Conservation (phyloP, 257 asterid genomes). For the Fraxinus quadrangulata region DNA sequence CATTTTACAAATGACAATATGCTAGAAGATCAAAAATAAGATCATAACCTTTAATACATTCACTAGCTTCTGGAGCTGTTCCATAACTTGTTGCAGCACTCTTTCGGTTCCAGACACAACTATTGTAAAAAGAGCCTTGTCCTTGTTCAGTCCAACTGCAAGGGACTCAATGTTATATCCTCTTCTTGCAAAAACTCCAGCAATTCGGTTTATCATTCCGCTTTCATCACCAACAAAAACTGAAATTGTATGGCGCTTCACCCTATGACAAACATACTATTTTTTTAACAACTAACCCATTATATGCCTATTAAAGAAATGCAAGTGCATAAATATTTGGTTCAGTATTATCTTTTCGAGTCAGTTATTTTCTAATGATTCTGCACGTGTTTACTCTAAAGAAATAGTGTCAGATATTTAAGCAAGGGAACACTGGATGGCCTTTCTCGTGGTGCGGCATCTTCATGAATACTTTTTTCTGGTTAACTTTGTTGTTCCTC, state of each 20-base stretch:
- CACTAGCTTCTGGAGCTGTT: slow-evolving; percentile 91
- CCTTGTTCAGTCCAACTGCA: slow-evolving; percentile 96
- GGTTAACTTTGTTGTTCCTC: not conserved
- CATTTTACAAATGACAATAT: not conserved
- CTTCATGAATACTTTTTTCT: not conserved
- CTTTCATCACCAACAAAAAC: slow-evolving; percentile 99
- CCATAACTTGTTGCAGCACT: slow-evolving; percentile 79
- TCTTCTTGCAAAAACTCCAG: slow-evolving; percentile 96
- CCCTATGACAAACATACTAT: slow-evolving; percentile 37
- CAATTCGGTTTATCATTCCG: slow-evolving; percentile 96
- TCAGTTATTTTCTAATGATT: not conserved
- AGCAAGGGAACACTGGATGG: not conserved
- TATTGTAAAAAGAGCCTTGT: slow-evolving; percentile 90
- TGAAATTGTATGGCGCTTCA: slow-evolving; percentile 74
- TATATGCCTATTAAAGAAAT: not conserved
- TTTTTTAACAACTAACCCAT: not conserved
- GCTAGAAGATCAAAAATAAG: slow-evolving; percentile 21
- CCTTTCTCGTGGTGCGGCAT: not conserved
- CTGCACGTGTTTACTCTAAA: not conserved
- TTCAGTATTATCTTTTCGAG: not conserved
- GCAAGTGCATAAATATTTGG: not conserved
- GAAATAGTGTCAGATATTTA: not conserved
- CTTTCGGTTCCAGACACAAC: slow-evolving; percentile 89
- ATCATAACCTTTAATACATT: slow-evolving; percentile 78
- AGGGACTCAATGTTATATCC: slow-evolving; percentile 97